Percentiles rank a stretch among this genome's conserved stretches.
Conservation (phyloP, 371 early-diverging fungal genomes). For the Mortierella sp. region DNA sequence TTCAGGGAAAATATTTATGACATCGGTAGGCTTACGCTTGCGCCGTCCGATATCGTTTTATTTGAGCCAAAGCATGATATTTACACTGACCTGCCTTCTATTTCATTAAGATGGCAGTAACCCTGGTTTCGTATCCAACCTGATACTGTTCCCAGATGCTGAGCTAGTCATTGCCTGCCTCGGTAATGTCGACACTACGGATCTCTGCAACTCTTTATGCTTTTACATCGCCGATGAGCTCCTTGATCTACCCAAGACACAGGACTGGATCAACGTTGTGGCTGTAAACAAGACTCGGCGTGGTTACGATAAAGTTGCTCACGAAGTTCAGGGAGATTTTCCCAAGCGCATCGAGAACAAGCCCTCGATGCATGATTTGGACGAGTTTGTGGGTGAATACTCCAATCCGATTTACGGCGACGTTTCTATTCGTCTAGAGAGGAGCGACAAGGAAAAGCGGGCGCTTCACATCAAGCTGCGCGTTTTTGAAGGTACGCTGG, state of each 20-base stretch:
- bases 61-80: too few species aligned
- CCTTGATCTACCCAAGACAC: constrained; percentile 14
- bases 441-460: neutral
- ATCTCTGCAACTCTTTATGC: neutral
- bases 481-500: neutral
- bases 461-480: neutral
- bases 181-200: constrained; percentile 3
- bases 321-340: neutral
- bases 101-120: constrained; percentile 11
- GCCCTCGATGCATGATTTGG: neutral
- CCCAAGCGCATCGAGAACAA: constrained; percentile 21
- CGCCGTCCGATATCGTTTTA: too few species aligned
- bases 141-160: constrained; percentile 10
- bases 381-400: constrained; percentile 18
- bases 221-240: constrained; percentile 26
- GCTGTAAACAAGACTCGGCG: neutral
- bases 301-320: neutral
- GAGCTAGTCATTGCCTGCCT: constrained; percentile 16
- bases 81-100: too few species aligned
- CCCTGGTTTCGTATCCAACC: constrained; percentile 9
- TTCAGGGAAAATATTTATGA: too few species aligned
- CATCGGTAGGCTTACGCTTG: too few species aligned
- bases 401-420: constrained; percentile 10
- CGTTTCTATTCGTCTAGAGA: constrained; percentile 2
- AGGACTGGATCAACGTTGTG: constrained; percentile 19